Evolutionary conservation across 2,329 filamentous ascomycete genomes (phyloP).

Genomic region (Pseudogymnoascus sp.): DNA sequence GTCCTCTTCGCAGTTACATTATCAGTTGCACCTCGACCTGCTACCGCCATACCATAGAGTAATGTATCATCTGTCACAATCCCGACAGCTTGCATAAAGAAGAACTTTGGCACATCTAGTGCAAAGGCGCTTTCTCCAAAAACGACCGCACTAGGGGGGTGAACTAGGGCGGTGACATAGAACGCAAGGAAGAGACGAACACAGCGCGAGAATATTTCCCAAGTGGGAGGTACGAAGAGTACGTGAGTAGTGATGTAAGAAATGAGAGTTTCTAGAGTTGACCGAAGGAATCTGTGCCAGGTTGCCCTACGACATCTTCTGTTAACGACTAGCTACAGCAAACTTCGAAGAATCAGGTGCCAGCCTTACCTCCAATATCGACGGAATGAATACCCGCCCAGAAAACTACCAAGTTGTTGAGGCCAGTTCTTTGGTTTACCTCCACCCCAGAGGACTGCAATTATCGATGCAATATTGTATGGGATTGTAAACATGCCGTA

Average conservation of each 20-base stretch:
- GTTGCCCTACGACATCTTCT: neutral
- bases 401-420: neutral
- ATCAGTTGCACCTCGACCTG: neutral
- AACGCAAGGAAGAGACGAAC: neutral
- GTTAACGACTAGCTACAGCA: neutral
- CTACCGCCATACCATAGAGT: neutral
- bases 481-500: neutral
- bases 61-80: neutral
- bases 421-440: neutral
- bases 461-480: neutral
- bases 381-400: neutral
- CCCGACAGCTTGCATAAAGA: neutral
- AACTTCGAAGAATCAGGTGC: neutral
- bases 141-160: neutral
- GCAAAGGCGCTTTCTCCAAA: neutral
- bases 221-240: neutral
- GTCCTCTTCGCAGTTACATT: neutral
- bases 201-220: neutral
- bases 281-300: neutral
- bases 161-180: neutral
- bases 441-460: neutral
- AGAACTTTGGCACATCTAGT: neutral
- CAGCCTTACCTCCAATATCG: neutral
- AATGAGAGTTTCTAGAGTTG: neutral
- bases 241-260: neutral